phyloP scores from a whole-genome alignment of 176 grass and related monocot species.

The Hyparrhenia diplandra region DNA sequence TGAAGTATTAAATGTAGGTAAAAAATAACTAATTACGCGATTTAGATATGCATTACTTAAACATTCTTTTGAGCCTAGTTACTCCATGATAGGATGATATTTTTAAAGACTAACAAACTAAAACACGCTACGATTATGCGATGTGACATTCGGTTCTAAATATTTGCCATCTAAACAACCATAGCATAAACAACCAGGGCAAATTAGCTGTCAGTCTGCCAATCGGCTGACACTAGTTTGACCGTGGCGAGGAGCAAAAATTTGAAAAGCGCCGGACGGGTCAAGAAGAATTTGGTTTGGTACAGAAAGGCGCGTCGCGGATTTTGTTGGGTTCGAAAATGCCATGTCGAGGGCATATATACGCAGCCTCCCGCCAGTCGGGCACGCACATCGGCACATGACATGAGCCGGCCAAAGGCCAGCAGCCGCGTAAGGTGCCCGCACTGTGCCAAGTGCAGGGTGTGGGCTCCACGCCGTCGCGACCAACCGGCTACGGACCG shows the following conservation, averaged over 20 bases:
- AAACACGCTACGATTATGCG: no score
- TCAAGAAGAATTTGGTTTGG: background rate
- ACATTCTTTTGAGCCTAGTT: no score
- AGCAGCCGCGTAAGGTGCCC: background rate
- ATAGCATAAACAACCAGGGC: background rate
- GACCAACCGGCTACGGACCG: background rate
- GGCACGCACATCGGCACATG: slow-evolving; percentile 16
- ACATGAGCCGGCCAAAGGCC: background rate
- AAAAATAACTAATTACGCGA: no score
- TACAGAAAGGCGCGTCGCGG: background rate
- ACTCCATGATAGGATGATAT: no score
- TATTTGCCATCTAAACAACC: no score
- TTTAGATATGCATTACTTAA: no score
- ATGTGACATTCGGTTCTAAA: no score
- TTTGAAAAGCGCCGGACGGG: background rate
- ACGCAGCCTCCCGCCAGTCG: slow-evolving; percentile 26
- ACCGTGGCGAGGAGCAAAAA: background rate
- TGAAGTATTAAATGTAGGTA: no score
- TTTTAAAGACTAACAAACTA: no score
- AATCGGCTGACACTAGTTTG: slow-evolving; percentile 1
- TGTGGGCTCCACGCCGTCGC: background rate
- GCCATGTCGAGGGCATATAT: background rate
- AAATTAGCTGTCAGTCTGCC: slow-evolving; percentile 11
- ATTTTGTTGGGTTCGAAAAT: slow-evolving; percentile 36
- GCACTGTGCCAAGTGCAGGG: no score